Base-by-base conservation (phyloP, 352 stramenopile genomes). In the Phytophthora europaea region DNA sequence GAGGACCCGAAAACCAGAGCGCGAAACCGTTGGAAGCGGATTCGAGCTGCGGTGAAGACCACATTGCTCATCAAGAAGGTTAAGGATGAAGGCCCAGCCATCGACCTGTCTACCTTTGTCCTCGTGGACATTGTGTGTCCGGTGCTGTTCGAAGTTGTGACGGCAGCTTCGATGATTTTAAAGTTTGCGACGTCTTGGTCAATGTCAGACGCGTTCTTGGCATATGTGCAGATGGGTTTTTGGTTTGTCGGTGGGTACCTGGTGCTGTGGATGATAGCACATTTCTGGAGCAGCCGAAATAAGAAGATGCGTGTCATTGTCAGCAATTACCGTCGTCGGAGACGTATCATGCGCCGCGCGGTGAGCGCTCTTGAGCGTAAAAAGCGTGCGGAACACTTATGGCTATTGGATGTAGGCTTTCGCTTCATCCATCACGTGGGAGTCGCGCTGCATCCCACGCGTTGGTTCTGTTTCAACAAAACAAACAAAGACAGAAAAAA, bases 261-360 rank as follows among this genome's bases (percentile, higher is more conserved):
- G 18, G 52, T 80, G 20, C 45, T 94, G 2, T 95, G 86, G 88
- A 90, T 94, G 70, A 74, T 85, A 47, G 78, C 79, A 34, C 88
- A 95, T 65, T 95, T 92, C 67, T 95, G 86, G 85, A 94, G 86
- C 75, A 92, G 82, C 22, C 84, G 88, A 34, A 95, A 95, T 70
- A 75, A 53, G 36, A 88, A 92, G 71, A 94, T 95, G 88, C 88
- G 88, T 28, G 63, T 80, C 16, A 79, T 94, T 33, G 87, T 95
- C 16, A 92, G 83, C 68, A 91, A 92, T 45, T 95, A 95, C 67
- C 86, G 88, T 16, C 86, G 88, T 18, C 76, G 76, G 0, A 83
- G 85, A 26, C 86, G 88, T 28, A 81, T 73, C 18, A 75, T 94
- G 53, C 79, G 71, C 20, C 86, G 86, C 33, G 82, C 84, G 9